Conservation (phyloP, 2,329 filamentous ascomycete genomes). For the Aspergillus hiratsukae region DNA sequence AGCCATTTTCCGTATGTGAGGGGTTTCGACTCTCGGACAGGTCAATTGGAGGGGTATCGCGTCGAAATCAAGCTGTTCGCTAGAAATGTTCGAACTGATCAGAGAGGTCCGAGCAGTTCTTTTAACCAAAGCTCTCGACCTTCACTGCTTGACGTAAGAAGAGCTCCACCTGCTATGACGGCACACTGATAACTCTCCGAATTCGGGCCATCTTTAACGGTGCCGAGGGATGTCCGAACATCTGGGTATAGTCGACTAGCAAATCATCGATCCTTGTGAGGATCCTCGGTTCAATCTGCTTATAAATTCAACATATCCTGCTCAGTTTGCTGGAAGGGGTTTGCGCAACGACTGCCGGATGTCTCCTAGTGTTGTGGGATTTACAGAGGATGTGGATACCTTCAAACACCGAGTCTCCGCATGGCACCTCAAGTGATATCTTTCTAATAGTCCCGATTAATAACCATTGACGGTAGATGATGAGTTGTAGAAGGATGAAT, state of each 20-base stretch:
- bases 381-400: not conserved
- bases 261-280: not conserved
- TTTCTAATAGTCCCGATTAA: not conserved
- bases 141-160: not conserved
- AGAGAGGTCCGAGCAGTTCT: not conserved
- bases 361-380: not conserved
- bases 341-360: not conserved
- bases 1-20: slow-evolving; percentile 21
- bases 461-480: not conserved
- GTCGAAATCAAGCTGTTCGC: not conserved
- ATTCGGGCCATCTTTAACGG: not conserved
- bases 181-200: not conserved
- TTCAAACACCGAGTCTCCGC: not conserved
- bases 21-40: not conserved
- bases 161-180: not conserved
- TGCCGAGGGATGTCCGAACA: not conserved
- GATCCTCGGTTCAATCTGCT: not conserved
- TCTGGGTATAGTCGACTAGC: not conserved
- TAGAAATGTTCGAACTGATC: not conserved
- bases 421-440: not conserved
- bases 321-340: not conserved
- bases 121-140: not conserved
- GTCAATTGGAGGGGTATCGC: not conserved
- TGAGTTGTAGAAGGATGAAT: not conserved
- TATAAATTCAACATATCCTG: not conserved